phyloP scores from a whole-genome alignment of 73 alveolate species.

The Paramecium caudatum region DNA sequence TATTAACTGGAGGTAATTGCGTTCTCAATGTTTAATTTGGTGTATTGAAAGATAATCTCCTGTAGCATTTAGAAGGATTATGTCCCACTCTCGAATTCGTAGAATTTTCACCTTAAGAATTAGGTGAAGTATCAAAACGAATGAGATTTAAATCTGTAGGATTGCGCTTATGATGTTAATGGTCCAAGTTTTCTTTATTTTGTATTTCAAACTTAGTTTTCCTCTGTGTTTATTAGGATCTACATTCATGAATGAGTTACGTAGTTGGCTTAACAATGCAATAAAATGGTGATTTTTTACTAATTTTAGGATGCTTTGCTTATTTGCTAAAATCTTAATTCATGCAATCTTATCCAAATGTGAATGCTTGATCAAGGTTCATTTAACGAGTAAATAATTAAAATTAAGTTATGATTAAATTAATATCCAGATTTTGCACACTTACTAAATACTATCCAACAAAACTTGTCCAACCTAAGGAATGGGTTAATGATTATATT shows the following conservation, averaged over 20 bases:
- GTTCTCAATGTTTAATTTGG: constrained; percentile 35
- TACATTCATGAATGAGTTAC: background rate
- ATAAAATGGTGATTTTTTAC: constrained; percentile 61
- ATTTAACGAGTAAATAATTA: constrained; percentile 30
- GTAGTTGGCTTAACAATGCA: constrained; percentile 29
- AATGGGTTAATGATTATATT: constrained; percentile 12
- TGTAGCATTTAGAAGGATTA: background rate
- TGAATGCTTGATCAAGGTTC: constrained; percentile 45
- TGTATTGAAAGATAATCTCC: constrained; percentile 35
- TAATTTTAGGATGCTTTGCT: constrained; percentile 50
- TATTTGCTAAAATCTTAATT: background rate
- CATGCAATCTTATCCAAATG: constrained; percentile 34
- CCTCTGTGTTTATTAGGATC: constrained; percentile 2
- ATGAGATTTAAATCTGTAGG: constrained; percentile 28
- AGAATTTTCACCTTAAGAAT: constrained; percentile 1
- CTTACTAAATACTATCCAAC: constrained; percentile 3
- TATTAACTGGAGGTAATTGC: constrained; percentile 20
- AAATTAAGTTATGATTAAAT: background rate
- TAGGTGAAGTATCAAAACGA: constrained; percentile 60
- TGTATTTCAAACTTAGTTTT: background rate
- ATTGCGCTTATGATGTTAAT: constrained; percentile 22
- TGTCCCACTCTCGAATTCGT: background rate
- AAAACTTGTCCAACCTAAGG: background rate
- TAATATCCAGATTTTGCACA: background rate
- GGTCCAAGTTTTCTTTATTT: too few relatives aligned